Base-by-base conservation (phyloP, 257 asterid genomes). In the Verbena officinalis region DNA sequence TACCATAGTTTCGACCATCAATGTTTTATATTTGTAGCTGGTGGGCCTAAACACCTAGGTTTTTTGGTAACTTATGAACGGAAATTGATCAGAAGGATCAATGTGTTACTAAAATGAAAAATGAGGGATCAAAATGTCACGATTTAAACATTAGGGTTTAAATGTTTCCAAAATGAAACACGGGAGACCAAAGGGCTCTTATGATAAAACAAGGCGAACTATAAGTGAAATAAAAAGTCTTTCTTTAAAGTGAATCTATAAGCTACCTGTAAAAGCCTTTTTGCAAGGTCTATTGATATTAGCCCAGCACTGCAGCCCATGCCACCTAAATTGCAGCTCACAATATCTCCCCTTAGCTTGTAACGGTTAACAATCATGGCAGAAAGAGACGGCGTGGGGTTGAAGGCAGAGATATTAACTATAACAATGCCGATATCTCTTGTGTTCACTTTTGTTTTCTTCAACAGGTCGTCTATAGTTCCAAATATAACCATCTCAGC, bases 221-320 rank as follows among this genome's bases (percentile, higher is more conserved):
- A 27, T 27, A 27, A 27, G 33, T 27, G 33, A 5, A 2, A 27
- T 27, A 27, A 12, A 3, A 12, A 9, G 40, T 36, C 7, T 27
- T 55, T 42, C 7, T 3, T 11, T 27, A 38, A 19, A 19, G 17
- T 38, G 1, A 33, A 50, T 7, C 43, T 19, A 9, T 36, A 15
- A 3, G 11, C 40, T 40, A 82, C 89, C 82, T 77, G 86, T 30
- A 83, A 53, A 20, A 83, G 79, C 14, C 78, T 62, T 65, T 75
- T 83, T 0, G 89, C 89, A n/a, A 83, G 84, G 65, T 77, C 82
- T 3, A 83, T 71, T 0, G 84, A 40, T 4, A 80, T 77, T 7
- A 83, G 71, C 2, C 89, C 82, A 2, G 86, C 86, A 43, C 86
- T 83, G 65, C 89, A 83, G 1, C 89, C 89, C 89, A 83, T 83